Evolutionary conservation across 371 early-diverging fungal species (phyloP), one percentile per base, ranked within the genome.

Genomic region (Blakeslea trispora): DNA sequence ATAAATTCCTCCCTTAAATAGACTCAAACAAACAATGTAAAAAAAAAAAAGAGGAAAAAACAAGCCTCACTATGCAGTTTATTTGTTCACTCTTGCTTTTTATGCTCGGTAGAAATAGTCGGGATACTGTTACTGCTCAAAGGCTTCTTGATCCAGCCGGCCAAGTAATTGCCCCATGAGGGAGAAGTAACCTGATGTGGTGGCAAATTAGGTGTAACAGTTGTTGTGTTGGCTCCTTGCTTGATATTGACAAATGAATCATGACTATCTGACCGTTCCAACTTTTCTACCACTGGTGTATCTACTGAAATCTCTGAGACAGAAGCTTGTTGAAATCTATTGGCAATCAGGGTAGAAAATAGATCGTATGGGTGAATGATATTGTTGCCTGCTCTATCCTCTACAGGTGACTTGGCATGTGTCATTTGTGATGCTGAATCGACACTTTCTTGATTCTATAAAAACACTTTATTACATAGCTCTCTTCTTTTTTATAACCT

Each of bases 211-310:
- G 42, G 41, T 40, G 56, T 22, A 28, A 48, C 34, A 18, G 48
- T 32, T 1, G 45, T 32, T 3, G 17, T 21, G 15, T 17, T 50
- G 35, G 21, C 42, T 22, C 23, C 28, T 43, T 56, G 53, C 17
- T 63, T 68, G 8, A 55, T 44, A 17, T 63, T 56, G 10, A 59
- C 64, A 45, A 68, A 56, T 11, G 68, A 68, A 32, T 68, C 68
- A 41, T 59, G 56, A 23, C 68, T 68, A 31, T 68, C 64, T 28
- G 64, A 46, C 41, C 64, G 59, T 19, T 63, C 57, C 19, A 67
- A 39, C 54, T 50, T 45, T n/a, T 19, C 19, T 24, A 40, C 41
- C n/a, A 18, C 43, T n/a, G 37, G 39, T 6, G 15, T 44, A 24
- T 35, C 43, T 28, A 24, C 11, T 53, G 40, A 21, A 18, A 18